phyloP scores from a whole-genome alignment of 1,284 basidiomycete species.

The Takashimella koratensis region DNA sequence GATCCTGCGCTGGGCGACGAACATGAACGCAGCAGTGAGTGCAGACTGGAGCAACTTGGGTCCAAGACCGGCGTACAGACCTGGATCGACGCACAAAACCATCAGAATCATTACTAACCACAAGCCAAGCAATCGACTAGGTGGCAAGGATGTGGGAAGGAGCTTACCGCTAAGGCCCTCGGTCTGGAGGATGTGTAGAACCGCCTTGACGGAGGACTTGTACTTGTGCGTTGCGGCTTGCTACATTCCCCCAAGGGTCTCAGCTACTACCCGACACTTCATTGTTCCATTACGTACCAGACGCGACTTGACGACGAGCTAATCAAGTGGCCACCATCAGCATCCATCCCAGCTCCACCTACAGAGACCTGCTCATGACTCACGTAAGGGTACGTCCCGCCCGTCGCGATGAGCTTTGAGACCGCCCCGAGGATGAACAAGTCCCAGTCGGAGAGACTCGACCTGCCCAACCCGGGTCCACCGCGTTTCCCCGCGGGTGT shows the following conservation, averaged over 20 bases:
- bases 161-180: constrained; percentile 61
- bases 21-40: constrained; percentile 83
- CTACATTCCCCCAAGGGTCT: constrained; percentile 9
- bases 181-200: constrained; percentile 59
- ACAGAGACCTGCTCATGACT: constrained; percentile 11
- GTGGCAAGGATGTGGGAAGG: background rate
- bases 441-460: constrained; percentile 70
- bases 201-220: constrained; percentile 43
- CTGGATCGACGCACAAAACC: constrained; percentile 41
- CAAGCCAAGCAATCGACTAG: background rate
- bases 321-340: too few relatives aligned
- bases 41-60: constrained; percentile 87
- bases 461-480: constrained; percentile 50
- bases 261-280: background rate
- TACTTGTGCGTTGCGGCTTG: constrained; percentile 51
- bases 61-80: constrained; percentile 77
- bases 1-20: constrained; percentile 70
- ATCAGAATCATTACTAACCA: background rate
- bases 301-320: constrained; percentile 51
- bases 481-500: constrained; percentile 48
- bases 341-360: background rate
- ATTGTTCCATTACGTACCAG: constrained; percentile 27
- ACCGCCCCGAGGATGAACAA: constrained; percentile 86
- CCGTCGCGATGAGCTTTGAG: constrained; percentile 64
- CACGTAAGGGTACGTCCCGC: constrained; percentile 49